Evolutionary conservation across 1,139 yeast species (phyloP).

Genomic region (Hyphopichia khmerensis): DNA sequence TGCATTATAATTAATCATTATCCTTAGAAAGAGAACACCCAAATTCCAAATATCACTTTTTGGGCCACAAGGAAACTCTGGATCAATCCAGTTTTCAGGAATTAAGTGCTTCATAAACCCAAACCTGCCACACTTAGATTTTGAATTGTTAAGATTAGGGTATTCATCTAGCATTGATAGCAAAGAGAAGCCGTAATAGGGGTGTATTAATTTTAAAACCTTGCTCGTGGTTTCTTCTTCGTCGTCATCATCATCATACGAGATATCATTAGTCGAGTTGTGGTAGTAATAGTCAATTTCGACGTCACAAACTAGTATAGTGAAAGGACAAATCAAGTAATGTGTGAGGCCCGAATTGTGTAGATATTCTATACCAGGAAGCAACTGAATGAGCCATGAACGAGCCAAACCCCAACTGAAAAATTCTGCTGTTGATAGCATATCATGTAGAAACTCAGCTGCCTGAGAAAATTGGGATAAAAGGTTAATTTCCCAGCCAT

Average conservation of each 20-base stretch:
- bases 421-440: conserved; percentile 67
- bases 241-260: conserved; percentile 3
- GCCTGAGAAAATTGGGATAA: conserved; percentile 62
- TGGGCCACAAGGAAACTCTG: conserved; percentile 57
- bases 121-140: conserved; percentile 6
- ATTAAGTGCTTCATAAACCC: conserved; percentile 15
- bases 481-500: conserved; percentile 65
- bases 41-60: conserved; percentile 93
- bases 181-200: conserved; percentile 69
- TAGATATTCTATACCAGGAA: conserved; percentile 80
- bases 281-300: conserved; percentile 12
- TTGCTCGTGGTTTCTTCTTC: conserved; percentile 10
- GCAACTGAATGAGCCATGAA: conserved; percentile 81
- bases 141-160: conserved; percentile 35
- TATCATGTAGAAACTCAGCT: conserved; percentile 59
- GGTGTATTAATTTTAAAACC: conserved; percentile 62
- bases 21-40: conserved; percentile 74
- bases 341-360: conserved; percentile 83
- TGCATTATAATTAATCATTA: conserved; percentile 57
- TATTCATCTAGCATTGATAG: conserved; percentile 55
- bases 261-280: conserved; percentile 4
- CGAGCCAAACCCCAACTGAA: conserved; percentile 76
- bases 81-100: conserved; percentile 66
- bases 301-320: conserved; percentile 40
- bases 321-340: conserved; percentile 61